Evolutionary conservation across 495 filamentous ascomycete genomes (phyloP).

Genomic region (Penicillium subrubescens): DNA sequence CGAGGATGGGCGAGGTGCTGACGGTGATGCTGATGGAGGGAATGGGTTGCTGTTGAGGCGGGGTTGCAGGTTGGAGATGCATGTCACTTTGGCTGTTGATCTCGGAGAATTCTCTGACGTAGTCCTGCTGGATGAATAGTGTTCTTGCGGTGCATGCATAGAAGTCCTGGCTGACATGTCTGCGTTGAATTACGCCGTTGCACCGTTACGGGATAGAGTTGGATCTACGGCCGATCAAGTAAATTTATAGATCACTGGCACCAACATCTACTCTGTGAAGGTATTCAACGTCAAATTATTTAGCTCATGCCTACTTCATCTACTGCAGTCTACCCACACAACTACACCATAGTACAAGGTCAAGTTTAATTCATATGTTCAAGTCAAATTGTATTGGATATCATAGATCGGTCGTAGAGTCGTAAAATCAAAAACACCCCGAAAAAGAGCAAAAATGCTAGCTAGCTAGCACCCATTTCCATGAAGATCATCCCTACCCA

Average conservation of each 20-base stretch:
- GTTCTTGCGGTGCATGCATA: too few species aligned
- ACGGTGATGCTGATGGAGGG: not conserved
- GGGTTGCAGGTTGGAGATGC: not conserved
- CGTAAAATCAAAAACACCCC: slow-evolving; percentile 17
- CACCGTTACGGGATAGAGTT: not conserved
- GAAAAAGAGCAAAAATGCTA: not conserved
- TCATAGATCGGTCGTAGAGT: slow-evolving; percentile 19
- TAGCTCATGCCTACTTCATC: too few species aligned
- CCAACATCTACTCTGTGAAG: not conserved
- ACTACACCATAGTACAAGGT: not conserved
- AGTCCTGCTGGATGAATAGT: too few species aligned
- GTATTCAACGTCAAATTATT: not conserved
- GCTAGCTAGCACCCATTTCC: not conserved
- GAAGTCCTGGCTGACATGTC: too few species aligned
- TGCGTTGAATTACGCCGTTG: not conserved
- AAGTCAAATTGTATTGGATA: slow-evolving; percentile 24
- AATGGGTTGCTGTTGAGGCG: not conserved
- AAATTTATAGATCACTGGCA: not conserved
- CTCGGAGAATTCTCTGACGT: too few species aligned
- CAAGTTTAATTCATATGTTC: not conserved
- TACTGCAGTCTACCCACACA: not conserved
- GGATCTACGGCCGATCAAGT: not conserved
- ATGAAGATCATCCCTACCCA: not conserved
- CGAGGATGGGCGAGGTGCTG: not conserved
- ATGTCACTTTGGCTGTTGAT: not conserved